Evolutionary conservation across 2,329 filamentous ascomycete species (phyloP).

Genomic region (Colletotrichum sp.): DNA sequence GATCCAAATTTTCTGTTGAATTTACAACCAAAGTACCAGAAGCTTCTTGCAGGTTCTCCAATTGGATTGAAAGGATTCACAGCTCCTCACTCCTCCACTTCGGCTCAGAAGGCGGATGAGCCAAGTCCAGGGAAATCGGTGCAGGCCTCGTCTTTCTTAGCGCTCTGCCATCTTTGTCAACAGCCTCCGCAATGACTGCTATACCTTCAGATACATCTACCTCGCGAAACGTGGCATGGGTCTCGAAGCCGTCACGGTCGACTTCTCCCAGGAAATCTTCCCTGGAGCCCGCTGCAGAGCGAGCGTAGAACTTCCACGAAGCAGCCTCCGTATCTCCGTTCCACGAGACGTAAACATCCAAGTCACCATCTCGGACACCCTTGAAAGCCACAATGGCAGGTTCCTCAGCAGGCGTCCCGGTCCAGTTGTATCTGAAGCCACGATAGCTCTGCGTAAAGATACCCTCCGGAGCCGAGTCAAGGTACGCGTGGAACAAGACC

Average conservation of each 20-base stretch:
- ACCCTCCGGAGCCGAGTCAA: background rate
- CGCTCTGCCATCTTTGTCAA: fast-evolving
- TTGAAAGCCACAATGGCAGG: background rate
- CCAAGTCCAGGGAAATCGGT: background rate
- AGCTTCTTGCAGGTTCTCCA: too few species aligned
- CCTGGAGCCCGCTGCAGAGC: fast-evolving
- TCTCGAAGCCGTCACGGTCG: fast-evolving
- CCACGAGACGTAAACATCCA: background rate
- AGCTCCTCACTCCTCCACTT: background rate
- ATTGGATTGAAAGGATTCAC: background rate
- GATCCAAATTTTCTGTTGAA: too few species aligned
- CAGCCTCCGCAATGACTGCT: fast-evolving
- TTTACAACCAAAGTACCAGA: too few species aligned
- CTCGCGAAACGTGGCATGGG: fast-evolving
- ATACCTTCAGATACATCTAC: fast-evolving
- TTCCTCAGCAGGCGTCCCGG: background rate
- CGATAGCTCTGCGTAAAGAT: background rate
- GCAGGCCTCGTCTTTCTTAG: background rate
- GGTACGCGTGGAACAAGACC: background rate
- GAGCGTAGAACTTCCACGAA: background rate
- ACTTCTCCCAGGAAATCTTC: background rate
- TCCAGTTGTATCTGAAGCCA: background rate
- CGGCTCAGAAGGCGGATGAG: background rate
- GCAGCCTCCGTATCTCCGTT: background rate
- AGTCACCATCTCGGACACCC: fast-evolving